Evolutionary conservation across 2,329 filamentous ascomycete species (phyloP).

Genomic region (Alternaria atra): DNA sequence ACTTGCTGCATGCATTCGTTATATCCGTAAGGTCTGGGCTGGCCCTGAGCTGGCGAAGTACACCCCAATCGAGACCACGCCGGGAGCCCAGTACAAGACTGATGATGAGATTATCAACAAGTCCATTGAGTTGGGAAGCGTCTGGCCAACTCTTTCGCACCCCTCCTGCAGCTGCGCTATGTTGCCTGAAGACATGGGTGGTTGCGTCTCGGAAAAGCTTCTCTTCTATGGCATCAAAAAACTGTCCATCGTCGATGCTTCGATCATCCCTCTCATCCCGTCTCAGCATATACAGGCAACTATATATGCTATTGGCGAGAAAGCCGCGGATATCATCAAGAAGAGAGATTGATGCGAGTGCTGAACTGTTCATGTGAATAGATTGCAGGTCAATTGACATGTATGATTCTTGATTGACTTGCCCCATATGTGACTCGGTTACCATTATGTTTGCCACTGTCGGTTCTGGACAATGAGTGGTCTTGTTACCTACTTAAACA

Average conservation of each 20-base stretch:
- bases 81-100: conserved; percentile 37
- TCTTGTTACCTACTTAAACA: too few species aligned
- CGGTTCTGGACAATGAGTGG: too few species aligned
- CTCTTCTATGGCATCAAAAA: conserved; percentile 41
- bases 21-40: conserved; percentile 47
- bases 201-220: conserved; percentile 38
- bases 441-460: too few species aligned
- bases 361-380: too few species aligned
- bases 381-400: too few species aligned
- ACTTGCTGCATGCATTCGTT: conserved; percentile 47
- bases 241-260: conserved; percentile 44
- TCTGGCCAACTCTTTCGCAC: conserved; percentile 38
- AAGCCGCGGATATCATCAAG: conserved; percentile 45
- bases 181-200: conserved; percentile 45
- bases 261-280: conserved; percentile 44
- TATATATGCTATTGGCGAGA: conserved; percentile 47
- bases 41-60: conserved; percentile 37
- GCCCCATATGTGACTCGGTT: too few species aligned
- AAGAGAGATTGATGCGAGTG: too few species aligned
- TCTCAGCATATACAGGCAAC: conserved; percentile 45
- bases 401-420: too few species aligned
- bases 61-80: conserved; percentile 32
- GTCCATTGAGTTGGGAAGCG: conserved; percentile 21
- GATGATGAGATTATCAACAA: conserved; percentile 40
- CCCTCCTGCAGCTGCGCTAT: conserved; percentile 43